phyloP scores from a whole-genome alignment of 495 filamentous ascomycete genomes.

The Trichoderma gamsii region DNA sequence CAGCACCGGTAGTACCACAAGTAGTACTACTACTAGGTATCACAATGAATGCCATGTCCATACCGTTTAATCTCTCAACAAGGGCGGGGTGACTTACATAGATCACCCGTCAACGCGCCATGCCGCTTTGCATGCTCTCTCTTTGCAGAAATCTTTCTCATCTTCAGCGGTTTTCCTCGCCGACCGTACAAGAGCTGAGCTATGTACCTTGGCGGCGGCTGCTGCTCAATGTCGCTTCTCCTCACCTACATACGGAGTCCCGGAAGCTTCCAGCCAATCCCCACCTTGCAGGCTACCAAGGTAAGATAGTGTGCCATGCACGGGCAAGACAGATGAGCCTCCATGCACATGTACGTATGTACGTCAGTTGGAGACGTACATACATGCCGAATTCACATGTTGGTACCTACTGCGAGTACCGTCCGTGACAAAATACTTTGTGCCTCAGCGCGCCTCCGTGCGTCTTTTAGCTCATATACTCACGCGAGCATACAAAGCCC shows the following conservation, averaged over 20 bases:
- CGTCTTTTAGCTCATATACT: background rate
- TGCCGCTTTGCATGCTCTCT: background rate
- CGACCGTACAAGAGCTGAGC: background rate
- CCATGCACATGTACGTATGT: constrained; percentile 11
- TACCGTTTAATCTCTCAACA: constrained; percentile 5
- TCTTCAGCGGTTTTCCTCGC: background rate
- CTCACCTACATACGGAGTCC: background rate
- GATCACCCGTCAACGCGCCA: background rate
- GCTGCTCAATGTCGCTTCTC: background rate
- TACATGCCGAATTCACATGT: background rate
- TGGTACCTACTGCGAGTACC: background rate
- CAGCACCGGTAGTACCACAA: background rate
- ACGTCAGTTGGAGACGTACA: constrained; percentile 5
- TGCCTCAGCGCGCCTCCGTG: background rate
- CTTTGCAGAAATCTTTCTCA: background rate
- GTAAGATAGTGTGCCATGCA: background rate
- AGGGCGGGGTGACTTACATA: background rate
- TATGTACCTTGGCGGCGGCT: background rate
- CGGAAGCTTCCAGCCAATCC: background rate
- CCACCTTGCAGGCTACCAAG: background rate
- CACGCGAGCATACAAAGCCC: background rate
- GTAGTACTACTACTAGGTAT: no score
- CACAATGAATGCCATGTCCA: background rate
- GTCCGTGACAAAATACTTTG: background rate
- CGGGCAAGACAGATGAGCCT: constrained; percentile 8